phyloP scores from a whole-genome alignment of 108 stramenopile species.

The Schizochytrium sp. region DNA sequence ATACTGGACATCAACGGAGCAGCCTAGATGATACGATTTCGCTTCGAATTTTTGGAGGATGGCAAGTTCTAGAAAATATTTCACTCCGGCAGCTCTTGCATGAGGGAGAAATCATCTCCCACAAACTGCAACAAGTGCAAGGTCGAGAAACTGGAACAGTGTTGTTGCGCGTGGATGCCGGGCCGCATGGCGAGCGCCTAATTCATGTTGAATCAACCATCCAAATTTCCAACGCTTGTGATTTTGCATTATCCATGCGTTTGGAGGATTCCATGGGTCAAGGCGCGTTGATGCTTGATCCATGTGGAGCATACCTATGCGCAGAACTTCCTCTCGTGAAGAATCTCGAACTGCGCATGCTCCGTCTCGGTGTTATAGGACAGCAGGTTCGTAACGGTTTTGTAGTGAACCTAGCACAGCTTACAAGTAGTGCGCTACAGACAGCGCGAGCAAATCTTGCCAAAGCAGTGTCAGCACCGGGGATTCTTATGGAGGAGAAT shows the following conservation, averaged over 20 bases:
- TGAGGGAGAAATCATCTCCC: background rate
- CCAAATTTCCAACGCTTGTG: conserved; percentile 14
- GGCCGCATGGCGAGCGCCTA: conserved; percentile 6
- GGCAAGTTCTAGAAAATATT: background rate
- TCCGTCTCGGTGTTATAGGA: background rate
- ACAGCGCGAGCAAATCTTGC: background rate
- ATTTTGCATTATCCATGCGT: background rate
- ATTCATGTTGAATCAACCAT: conserved; percentile 1
- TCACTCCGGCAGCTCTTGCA: conserved; percentile 48
- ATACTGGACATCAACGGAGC: background rate
- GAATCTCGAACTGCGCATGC: conserved; percentile 41
- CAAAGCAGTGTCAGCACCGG: background rate
- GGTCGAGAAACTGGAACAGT: background rate
- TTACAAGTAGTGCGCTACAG: background rate
- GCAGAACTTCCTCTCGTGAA: conserved; percentile 13
- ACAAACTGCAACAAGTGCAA: background rate
- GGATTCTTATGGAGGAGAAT: conserved; percentile 25
- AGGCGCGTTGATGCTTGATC: background rate
- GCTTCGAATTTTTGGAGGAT: conserved; percentile 39
- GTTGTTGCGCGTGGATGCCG: conserved; percentile 15
- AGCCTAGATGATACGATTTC: background rate
- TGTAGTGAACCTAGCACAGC: conserved; percentile 9
- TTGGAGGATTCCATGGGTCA: background rate
- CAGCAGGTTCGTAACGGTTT: background rate
- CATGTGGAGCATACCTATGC: background rate